Conservation (phyloP, 805 yeast species). For the Saturnispora besseyi region DNA sequence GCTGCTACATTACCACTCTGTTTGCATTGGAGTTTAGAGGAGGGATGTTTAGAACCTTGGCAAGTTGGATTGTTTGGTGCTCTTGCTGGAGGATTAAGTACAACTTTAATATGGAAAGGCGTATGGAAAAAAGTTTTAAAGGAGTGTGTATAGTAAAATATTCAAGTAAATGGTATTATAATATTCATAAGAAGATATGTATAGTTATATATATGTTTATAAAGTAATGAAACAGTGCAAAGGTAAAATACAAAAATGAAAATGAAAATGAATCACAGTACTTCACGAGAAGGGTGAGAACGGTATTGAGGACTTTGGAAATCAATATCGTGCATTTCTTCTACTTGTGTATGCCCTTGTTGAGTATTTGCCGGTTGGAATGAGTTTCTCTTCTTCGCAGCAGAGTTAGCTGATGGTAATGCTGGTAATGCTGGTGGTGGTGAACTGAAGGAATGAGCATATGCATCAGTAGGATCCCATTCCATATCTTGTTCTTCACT, state of each 20-base stretch:
- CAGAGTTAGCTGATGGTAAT: not conserved
- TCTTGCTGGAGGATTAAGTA: conserved; percentile 15
- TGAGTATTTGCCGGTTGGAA: not conserved
- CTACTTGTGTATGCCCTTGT: not conserved
- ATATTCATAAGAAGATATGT: not conserved
- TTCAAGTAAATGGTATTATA: too few species aligned
- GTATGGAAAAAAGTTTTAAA: conserved; percentile 11
- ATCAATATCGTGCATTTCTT: not conserved
- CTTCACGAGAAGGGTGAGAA: not conserved
- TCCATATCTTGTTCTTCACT: conserved; percentile 1
- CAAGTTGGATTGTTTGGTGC: conserved; percentile 31
- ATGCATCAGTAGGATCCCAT: conserved; percentile 7
- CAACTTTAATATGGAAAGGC: conserved; percentile 18
- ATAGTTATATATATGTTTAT: not conserved
- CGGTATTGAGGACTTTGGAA: not conserved
- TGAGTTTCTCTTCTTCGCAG: not conserved
- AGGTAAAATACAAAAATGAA: not conserved
- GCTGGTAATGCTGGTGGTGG: not conserved
- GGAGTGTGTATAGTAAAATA: too few species aligned
- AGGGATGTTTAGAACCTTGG: conserved; percentile 27
- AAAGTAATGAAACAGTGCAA: not conserved
- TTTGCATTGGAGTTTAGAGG: conserved; percentile 30
- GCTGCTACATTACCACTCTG: conserved; percentile 30
- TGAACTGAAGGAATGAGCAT: not conserved
- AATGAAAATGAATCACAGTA: conserved; percentile 1